Conservation (phyloP, 2,329 filamentous ascomycete species). For the Zasmidium angulare region DNA sequence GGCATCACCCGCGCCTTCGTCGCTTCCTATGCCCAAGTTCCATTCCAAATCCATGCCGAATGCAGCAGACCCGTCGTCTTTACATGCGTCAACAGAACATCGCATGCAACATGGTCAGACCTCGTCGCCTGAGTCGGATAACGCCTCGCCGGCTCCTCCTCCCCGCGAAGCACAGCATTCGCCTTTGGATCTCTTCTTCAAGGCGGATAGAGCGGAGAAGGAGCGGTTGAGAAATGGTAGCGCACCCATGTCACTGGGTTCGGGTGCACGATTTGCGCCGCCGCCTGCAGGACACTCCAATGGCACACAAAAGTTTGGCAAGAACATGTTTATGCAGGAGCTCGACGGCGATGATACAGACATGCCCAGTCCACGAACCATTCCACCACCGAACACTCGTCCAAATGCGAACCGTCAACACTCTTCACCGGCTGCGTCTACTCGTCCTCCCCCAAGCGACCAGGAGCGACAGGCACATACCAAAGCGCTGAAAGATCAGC, state of each 20-base stretch:
- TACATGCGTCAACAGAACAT: constrained; percentile 45
- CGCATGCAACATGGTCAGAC: constrained; percentile 45
- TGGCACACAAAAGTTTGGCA: constrained; percentile 37
- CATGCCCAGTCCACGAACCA: constrained; percentile 25
- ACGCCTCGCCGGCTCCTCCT: constrained; percentile 48
- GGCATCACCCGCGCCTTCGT: constrained; percentile 86
- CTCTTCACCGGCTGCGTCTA: constrained; percentile 25
- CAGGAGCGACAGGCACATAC: constrained; percentile 52
- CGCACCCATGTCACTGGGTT: constrained; percentile 55
- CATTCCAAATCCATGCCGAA: constrained; percentile 71
- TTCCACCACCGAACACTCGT: constrained; percentile 23
- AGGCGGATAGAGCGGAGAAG: constrained; percentile 77
- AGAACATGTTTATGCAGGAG: constrained; percentile 67
- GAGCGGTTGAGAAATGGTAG: constrained; percentile 59
- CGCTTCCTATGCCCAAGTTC: constrained; percentile 88
- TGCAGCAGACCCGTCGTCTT: constrained; percentile 50
- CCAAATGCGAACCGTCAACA: constrained; percentile 33
- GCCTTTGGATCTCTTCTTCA: constrained; percentile 87
- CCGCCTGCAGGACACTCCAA: constrained; percentile 29
- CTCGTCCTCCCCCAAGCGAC: constrained; percentile 28
- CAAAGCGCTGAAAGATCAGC: constrained; percentile 46
- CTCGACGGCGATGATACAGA: constrained; percentile 55
- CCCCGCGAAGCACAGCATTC: constrained; percentile 57
- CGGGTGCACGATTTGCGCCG: constrained; percentile 30
- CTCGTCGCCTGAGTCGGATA: constrained; percentile 51